Evolutionary conservation across 2,329 filamentous ascomycete genomes (phyloP), one percentile per base, ranked within the genome.

Genomic region (Sporothrix inflata): DNA sequence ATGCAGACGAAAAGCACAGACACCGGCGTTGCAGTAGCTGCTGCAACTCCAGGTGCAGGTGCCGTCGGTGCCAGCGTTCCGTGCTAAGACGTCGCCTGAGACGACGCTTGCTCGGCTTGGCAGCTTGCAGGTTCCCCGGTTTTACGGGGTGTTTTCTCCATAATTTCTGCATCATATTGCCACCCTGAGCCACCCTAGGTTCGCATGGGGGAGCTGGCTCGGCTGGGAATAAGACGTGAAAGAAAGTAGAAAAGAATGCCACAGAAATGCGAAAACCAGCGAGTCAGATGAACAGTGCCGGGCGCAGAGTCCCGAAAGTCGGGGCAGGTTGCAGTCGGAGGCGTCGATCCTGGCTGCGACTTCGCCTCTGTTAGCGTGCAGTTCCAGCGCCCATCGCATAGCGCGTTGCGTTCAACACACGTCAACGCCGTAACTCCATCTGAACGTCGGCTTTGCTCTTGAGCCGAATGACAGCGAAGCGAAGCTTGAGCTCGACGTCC

Each of bases 241-340:
- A 34, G 16, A 40, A 30, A 5, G 3, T 21, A 30, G 24, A 27
- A 34, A 57, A 57, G 4, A 27, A 57, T 1, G 11, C 3, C 42
- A 2, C 42, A 45, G 9, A 11, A 45, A 45, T n/a, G 9, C 12
- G 16, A 38, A 40, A 40, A 40, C 8, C 16, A 21, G 16, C 34
- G 1, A 65, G 60, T 40, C 55, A 45, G 60, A 45, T 27, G 38
- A 5, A n/a, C 49, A 9, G 9, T 40, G 16, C 7, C 40, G 60
- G 38, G 27, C n/a, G 40, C 60, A 65, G 60, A 27, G 7, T 45
- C 34, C 60, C 60, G 60, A 27, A n/a, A 47, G 9, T 65, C 38
- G 38, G 60, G 60, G 60, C 60, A 65, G 60, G 38, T 65, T 65
- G 21, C 60, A 42, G 60, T 65, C 60, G 60, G 60, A 45, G 40